Conservation (phyloP, 2,329 filamentous ascomycete genomes). For the Exophiala sideris region DNA sequence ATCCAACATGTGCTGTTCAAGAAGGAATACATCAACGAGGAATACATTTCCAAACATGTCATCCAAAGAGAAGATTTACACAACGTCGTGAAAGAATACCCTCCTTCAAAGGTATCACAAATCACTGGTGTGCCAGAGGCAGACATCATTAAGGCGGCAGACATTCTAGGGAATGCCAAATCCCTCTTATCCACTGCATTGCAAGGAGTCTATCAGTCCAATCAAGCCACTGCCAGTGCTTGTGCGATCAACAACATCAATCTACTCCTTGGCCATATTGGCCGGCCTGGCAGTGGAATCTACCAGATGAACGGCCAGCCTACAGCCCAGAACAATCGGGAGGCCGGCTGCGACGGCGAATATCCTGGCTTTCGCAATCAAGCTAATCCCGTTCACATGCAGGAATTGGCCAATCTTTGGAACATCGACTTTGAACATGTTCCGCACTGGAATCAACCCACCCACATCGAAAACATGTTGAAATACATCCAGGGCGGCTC, state of each 20-base stretch:
- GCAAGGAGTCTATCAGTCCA: slow-evolving; percentile 42
- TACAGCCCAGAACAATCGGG: slow-evolving; percentile 41
- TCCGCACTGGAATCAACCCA: slow-evolving; percentile 40
- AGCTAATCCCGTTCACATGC: slow-evolving; percentile 36
- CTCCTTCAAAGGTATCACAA: slow-evolving; percentile 33
- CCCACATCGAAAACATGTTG: slow-evolving; percentile 38
- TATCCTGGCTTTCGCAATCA: slow-evolving; percentile 39
- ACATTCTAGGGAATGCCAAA: slow-evolving; percentile 34
- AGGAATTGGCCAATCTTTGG: slow-evolving; percentile 38
- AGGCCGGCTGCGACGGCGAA: slow-evolving; percentile 40
- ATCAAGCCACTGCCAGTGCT: slow-evolving; percentile 40
- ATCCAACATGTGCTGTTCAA: slow-evolving; percentile 38
- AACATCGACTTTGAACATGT: slow-evolving; percentile 36
- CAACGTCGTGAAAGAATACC: slow-evolving; percentile 33
- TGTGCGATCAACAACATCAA: slow-evolving; percentile 44
- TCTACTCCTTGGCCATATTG: slow-evolving; percentile 36
- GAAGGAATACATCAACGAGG: slow-evolving; percentile 36
- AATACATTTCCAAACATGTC: slow-evolving; percentile 33
- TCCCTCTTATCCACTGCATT: slow-evolving; percentile 38
- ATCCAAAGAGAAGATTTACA: slow-evolving; percentile 31
- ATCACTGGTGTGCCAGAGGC: slow-evolving; percentile 36
- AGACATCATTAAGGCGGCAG: slow-evolving; percentile 33
- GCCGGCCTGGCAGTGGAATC: slow-evolving; percentile 36
- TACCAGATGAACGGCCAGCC: slow-evolving; percentile 43
- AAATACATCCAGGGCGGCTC: slow-evolving; percentile 35